Conservation (phyloP, 371 early-diverging fungal species). For the Mortierella sp. region DNA sequence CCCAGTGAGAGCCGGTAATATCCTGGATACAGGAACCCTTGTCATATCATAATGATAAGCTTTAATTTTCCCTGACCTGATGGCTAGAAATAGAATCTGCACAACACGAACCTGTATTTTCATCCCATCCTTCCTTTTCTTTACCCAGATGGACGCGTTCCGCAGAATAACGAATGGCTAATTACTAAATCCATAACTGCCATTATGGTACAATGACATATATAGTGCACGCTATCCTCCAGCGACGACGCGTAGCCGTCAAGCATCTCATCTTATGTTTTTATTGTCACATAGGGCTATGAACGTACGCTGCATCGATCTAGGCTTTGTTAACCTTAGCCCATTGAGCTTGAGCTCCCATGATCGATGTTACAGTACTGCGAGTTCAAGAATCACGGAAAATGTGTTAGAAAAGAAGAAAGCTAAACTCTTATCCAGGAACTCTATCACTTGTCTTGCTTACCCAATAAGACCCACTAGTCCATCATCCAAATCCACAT, state of each 20-base stretch:
- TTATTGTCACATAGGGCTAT: not conserved
- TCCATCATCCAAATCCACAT: slow-evolving; percentile 70
- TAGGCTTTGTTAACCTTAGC: slow-evolving; percentile 47
- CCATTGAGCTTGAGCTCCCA: slow-evolving; percentile 57
- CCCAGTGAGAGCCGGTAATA: slow-evolving; percentile 2
- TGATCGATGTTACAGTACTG: slow-evolving; percentile 49
- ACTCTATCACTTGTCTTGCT: slow-evolving; percentile 24
- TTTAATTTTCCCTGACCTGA: not conserved
- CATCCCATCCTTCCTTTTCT: not conserved
- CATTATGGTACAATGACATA: no score
- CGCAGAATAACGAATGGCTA: not conserved
- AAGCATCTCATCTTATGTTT: not conserved
- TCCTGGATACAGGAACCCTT: not conserved
- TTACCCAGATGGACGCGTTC: not conserved
- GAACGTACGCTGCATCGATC: not conserved
- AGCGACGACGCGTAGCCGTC: no score
- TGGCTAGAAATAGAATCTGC: slow-evolving; percentile 7
- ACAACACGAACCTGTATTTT: not conserved
- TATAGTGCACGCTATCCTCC: no score
- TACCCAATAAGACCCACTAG: slow-evolving; percentile 78
- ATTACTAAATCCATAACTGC: not conserved
- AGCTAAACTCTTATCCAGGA: slow-evolving; percentile 61
- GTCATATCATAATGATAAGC: not conserved
- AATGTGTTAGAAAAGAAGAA: not conserved
- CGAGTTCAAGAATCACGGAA: not conserved